Conservation (phyloP, 805 yeast genomes). For the Priceomyces carsonii region DNA sequence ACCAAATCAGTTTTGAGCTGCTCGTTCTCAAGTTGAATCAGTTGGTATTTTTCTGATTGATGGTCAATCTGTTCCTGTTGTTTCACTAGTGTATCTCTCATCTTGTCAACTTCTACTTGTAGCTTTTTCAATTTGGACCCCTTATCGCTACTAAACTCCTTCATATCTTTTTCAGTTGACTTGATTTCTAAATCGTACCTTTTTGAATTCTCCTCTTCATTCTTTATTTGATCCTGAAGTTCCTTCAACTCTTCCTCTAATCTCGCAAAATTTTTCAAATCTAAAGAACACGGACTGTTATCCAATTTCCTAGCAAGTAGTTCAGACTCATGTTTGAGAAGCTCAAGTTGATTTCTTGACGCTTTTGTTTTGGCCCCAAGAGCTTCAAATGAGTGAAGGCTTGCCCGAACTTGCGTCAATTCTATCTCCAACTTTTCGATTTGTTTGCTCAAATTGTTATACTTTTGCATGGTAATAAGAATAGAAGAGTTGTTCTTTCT, state of each 20-base stretch:
- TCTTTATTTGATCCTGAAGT: constrained; percentile 38
- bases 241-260: constrained; percentile 47
- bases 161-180: constrained; percentile 70
- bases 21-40: constrained; percentile 67
- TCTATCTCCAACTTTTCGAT: constrained; percentile 44
- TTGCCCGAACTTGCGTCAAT: constrained; percentile 37
- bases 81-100: constrained; percentile 33
- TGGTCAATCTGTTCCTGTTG: constrained; percentile 45
- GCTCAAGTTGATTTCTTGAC: constrained; percentile 58
- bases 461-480: constrained; percentile 65
- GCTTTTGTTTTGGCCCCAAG: constrained; percentile 51
- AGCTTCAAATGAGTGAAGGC: constrained; percentile 42
- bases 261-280: constrained; percentile 51
- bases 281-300: constrained; percentile 54
- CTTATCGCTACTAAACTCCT: constrained; percentile 77
- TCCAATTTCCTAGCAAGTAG: constrained; percentile 55
- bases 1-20: constrained; percentile 61
- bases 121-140: constrained; percentile 75
- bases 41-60: constrained; percentile 57
- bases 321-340: constrained; percentile 60
- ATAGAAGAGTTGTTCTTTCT: constrained; percentile 59
- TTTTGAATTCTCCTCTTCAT: constrained; percentile 30
- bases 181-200: constrained; percentile 45
- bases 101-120: constrained; percentile 47
- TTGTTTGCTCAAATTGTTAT: constrained; percentile 46